Evolutionary conservation across 805 yeast species (phyloP).

Genomic region (Candida sonorensis): DNA sequence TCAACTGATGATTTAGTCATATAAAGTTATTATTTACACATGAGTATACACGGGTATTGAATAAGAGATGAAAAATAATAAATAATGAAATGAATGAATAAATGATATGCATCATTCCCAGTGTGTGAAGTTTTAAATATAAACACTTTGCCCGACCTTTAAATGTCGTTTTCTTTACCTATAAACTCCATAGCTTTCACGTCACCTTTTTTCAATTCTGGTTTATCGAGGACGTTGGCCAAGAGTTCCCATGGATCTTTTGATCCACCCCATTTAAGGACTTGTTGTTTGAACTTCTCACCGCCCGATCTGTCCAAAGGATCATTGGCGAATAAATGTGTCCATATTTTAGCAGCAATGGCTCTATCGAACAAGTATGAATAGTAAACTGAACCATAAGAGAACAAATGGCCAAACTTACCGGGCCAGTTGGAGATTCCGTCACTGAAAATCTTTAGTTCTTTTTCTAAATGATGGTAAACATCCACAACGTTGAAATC

Average conservation of each 20-base stretch:
- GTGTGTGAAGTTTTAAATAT: too few relatives aligned
- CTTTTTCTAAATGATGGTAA: conserved; percentile 60
- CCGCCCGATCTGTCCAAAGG: conserved; percentile 76
- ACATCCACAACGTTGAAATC: conserved; percentile 51
- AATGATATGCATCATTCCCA: too few relatives aligned
- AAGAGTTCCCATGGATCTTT: conserved; percentile 83
- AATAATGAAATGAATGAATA: too few relatives aligned
- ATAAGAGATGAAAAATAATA: too few relatives aligned
- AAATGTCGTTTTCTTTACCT: conserved; percentile 25
- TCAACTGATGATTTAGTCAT: too few relatives aligned
- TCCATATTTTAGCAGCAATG: conserved; percentile 83
- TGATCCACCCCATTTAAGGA: conserved; percentile 91
- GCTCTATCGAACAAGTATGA: conserved; percentile 89
- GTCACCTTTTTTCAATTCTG: conserved; percentile 59
- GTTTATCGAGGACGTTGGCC: conserved; percentile 67
- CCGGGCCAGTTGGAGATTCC: conserved; percentile 83
- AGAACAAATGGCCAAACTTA: conserved; percentile 84
- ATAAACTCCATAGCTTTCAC: conserved; percentile 57
- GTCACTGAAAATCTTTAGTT: conserved; percentile 59
- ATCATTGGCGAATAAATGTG: conserved; percentile 56
- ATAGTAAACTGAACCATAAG: conserved; percentile 92
- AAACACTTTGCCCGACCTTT: too few relatives aligned
- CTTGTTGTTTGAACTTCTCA: conserved; percentile 57
- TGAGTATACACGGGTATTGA: too few relatives aligned
- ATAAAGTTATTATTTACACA: too few relatives aligned